Evolutionary conservation across 192 early-diverging fungal genomes (phyloP).

Genomic region (Spinellus fusiger): DNA sequence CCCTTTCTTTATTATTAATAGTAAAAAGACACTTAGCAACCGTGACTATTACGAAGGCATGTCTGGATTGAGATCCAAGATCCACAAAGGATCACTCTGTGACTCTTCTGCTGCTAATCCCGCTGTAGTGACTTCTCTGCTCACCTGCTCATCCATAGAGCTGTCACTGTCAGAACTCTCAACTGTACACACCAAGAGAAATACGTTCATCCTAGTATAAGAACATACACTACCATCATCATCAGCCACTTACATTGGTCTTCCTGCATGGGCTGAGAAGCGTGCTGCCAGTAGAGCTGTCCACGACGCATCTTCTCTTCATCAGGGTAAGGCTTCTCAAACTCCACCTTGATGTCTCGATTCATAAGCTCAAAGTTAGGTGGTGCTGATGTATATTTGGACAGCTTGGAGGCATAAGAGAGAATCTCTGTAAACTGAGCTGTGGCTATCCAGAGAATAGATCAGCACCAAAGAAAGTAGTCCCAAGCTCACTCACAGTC

Average conservation of each 20-base stretch:
- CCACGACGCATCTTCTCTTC: conserved; percentile 48
- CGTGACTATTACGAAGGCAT: conserved; percentile 18
- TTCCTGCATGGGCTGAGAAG: conserved; percentile 29
- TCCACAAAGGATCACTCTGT: conserved; percentile 22
- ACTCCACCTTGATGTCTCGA: conserved; percentile 37
- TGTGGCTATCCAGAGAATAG: conserved; percentile 16
- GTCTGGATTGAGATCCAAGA: conserved; percentile 41
- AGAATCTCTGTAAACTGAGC: conserved; percentile 42
- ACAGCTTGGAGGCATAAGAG: conserved; percentile 44
- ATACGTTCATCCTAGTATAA: too few relatives aligned
- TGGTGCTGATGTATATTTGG: conserved; percentile 47
- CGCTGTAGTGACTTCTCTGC: conserved; percentile 3
- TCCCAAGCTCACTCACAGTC: conserved; percentile 13
- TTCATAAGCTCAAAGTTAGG: conserved; percentile 40
- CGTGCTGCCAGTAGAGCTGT: conserved; percentile 42
- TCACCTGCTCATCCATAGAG: conserved; percentile 20
- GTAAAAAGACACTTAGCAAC: too few relatives aligned
- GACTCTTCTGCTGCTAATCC: conserved; percentile 11
- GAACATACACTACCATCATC: background rate
- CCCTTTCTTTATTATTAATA: too few relatives aligned
- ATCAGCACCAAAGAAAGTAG: background rate
- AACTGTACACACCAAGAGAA: conserved; percentile 5
- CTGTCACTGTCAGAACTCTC: conserved; percentile 30
- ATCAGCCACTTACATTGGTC: conserved; percentile 20
- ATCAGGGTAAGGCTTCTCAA: conserved; percentile 49